phyloP scores from a whole-genome alignment of 2,329 filamentous ascomycete genomes.

The Neofusicoccum sp. region DNA sequence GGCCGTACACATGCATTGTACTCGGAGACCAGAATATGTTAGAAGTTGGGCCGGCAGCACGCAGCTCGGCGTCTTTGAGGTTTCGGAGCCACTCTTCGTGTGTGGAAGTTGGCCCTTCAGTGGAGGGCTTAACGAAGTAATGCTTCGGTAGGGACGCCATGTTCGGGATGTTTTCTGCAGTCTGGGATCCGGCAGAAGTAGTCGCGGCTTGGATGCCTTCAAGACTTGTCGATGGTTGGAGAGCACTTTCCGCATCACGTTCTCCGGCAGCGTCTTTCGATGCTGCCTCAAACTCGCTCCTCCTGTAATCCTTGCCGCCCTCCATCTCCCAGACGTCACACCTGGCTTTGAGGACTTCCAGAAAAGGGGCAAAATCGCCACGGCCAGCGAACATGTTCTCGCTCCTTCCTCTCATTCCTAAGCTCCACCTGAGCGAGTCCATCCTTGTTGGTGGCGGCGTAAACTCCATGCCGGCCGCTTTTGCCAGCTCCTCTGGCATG shows the following conservation, averaged over 20 bases:
- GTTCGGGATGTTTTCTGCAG: conserved; percentile 27
- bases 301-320: conserved; percentile 68
- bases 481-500: conserved; percentile 79
- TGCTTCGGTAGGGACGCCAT: conserved; percentile 35
- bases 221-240: neutral
- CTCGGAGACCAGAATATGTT: conserved; percentile 48
- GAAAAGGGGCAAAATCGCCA: conserved; percentile 74
- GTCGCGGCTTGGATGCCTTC: neutral
- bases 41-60: neutral
- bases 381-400: conserved; percentile 37
- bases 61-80: conserved; percentile 4
- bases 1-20: conserved; percentile 62
- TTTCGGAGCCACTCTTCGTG: conserved; percentile 6
- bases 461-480: conserved; percentile 73
- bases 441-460: conserved; percentile 56
- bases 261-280: neutral
- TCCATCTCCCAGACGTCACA: conserved; percentile 88
- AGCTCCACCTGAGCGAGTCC: conserved; percentile 54
- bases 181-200: neutral
- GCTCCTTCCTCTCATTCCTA: conserved; percentile 45
- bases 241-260: neutral
- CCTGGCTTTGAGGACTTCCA: conserved; percentile 74
- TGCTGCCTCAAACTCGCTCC: conserved; percentile 43
- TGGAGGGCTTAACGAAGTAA: conserved; percentile 37
- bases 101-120: conserved; percentile 22